Percentiles rank a stretch among this genome's conserved stretches.
phyloP scores from a whole-genome alignment of 768 basidiomycete genomes.

The Pleurotus platypus region DNA sequence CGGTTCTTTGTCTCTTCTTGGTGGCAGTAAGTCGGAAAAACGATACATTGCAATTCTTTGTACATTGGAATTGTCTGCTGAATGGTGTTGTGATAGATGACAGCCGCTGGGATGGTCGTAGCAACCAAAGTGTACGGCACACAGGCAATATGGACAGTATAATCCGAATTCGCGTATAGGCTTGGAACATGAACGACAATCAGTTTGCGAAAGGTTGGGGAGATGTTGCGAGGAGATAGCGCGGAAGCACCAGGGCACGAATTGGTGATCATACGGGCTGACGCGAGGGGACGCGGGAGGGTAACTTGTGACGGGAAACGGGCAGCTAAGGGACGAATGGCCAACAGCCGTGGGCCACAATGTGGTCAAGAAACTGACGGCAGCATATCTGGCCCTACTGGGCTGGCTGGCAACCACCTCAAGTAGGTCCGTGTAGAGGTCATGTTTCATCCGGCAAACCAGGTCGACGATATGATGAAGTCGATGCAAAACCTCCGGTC shows the following conservation, averaged over 20 bases:
- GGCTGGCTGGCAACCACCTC: slow-evolving; percentile 70
- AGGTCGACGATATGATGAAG: slow-evolving; percentile 52
- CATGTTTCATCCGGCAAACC: slow-evolving; percentile 56
- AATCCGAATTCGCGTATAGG: slow-evolving; percentile 66
- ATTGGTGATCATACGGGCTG: slow-evolving; percentile 56
- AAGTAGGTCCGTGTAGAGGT: slow-evolving; percentile 68
- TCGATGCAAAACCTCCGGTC: slow-evolving; percentile 37
- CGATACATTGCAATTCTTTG: slow-evolving; percentile 61
- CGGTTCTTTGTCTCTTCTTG: slow-evolving; percentile 20
- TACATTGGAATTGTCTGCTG: slow-evolving; percentile 37
- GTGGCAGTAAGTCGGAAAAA: slow-evolving; percentile 47
- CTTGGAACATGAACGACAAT: slow-evolving; percentile 56
- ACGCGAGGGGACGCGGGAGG: slow-evolving; percentile 11
- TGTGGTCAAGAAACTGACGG: slow-evolving; percentile 50
- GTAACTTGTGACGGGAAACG: slow-evolving; percentile 39
- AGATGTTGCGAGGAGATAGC: slow-evolving; percentile 19
- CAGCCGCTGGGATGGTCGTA: slow-evolving; percentile 70
- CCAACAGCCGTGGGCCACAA: slow-evolving; percentile 72
- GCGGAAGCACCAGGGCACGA: slow-evolving; percentile 62
- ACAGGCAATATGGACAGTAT: slow-evolving; percentile 67
- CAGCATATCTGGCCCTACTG: slow-evolving; percentile 47
- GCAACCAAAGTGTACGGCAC: slow-evolving; percentile 73
- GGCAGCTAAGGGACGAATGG: slow-evolving; percentile 56
- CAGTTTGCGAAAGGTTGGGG: slow-evolving; percentile 30
- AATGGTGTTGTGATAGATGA: slow-evolving; percentile 49